Conservation (phyloP, 352 stramenopile species). For the Phytophthora crassamura region DNA sequence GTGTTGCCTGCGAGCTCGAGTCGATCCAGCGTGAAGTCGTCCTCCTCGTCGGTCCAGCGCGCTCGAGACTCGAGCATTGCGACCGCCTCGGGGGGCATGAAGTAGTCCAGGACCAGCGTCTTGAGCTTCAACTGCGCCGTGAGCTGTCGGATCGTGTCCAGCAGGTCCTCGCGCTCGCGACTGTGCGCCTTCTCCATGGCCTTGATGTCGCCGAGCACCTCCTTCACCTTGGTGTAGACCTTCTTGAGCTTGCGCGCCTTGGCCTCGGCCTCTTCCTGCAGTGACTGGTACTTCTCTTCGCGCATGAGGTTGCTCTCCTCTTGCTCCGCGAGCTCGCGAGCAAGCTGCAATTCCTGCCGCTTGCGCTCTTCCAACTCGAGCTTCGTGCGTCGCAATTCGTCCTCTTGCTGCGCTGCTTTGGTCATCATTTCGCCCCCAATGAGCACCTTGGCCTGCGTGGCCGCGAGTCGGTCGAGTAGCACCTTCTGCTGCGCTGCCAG, state of each 20-base stretch:
- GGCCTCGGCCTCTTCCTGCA: conserved; percentile 94
- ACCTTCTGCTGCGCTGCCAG: conserved; percentile 77
- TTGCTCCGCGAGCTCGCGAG: conserved; percentile 92
- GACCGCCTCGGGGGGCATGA: conserved; percentile 80
- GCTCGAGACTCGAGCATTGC: conserved; percentile 64
- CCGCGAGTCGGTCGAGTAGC: conserved; percentile 88
- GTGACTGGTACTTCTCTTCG: conserved; percentile 90
- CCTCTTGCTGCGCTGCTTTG: conserved; percentile 95
- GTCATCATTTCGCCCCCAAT: conserved; percentile 94
- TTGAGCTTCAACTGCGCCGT: conserved; percentile 97
- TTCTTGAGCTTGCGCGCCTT: conserved; percentile 98
- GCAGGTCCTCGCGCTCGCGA: conserved; percentile 93
- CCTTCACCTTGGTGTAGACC: conserved; percentile 92
- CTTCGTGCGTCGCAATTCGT: conserved; percentile 93
- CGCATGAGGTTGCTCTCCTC: conserved; percentile 95
- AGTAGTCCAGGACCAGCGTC: conserved; percentile 93
- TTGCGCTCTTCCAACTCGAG: conserved; percentile 94
- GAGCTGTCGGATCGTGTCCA: conserved; percentile 96
- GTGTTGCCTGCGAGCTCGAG: conserved; percentile 82
- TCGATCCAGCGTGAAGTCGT: conserved; percentile 73
- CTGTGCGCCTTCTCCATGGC: conserved; percentile 94
- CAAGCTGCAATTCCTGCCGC: conserved; percentile 85
- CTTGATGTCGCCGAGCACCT: conserved; percentile 92
- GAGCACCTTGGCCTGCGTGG: conserved; percentile 92
- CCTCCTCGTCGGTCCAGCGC: conserved; percentile 79